Evolutionary conservation across 2,329 filamentous ascomycete genomes (phyloP).

Genomic region (Beauveria medogensis): DNA sequence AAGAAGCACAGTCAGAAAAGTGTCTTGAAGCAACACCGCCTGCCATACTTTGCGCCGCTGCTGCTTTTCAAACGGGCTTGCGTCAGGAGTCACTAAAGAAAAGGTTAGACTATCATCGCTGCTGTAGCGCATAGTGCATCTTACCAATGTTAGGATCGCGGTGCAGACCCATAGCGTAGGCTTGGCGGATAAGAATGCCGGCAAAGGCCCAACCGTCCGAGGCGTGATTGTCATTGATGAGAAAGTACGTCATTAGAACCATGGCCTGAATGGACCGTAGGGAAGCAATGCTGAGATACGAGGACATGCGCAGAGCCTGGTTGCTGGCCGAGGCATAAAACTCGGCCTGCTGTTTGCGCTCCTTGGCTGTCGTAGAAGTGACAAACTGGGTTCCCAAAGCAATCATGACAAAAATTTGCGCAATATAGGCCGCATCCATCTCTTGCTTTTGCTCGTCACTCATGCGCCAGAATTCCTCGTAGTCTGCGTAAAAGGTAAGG

Average conservation of each 20-base stretch:
- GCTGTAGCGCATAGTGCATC: conserved; percentile 7
- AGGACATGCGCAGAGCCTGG: conserved; percentile 66
- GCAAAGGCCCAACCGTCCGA: conserved; percentile 79
- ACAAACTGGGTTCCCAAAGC: conserved; percentile 75
- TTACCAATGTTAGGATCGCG: conserved; percentile 66
- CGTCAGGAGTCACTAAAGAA: conserved; percentile 49
- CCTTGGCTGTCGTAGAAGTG: conserved; percentile 45
- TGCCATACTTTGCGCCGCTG: conserved; percentile 76
- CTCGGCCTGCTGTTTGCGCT: conserved; percentile 67
- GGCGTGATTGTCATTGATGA: conserved; percentile 80
- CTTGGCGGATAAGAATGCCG: conserved; percentile 67
- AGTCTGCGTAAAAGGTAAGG: conserved; percentile 68
- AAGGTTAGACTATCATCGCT: background rate
- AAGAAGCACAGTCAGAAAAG: conserved; percentile 69
- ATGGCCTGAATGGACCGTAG: conserved; percentile 69
- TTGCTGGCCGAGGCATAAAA: conserved; percentile 76
- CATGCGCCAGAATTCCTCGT: conserved; percentile 69
- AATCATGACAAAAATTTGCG: conserved; percentile 68
- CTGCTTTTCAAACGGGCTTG: conserved; percentile 65
- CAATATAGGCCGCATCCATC: conserved; percentile 61
- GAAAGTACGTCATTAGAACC: conserved; percentile 72
- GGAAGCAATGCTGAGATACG: conserved; percentile 68
- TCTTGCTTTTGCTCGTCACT: conserved; percentile 46
- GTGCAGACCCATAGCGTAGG: conserved; percentile 75
- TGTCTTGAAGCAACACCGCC: conserved; percentile 72